Evolutionary conservation across 192 early-diverging fungal species (phyloP).

Genomic region (Podila verticillata): DNA sequence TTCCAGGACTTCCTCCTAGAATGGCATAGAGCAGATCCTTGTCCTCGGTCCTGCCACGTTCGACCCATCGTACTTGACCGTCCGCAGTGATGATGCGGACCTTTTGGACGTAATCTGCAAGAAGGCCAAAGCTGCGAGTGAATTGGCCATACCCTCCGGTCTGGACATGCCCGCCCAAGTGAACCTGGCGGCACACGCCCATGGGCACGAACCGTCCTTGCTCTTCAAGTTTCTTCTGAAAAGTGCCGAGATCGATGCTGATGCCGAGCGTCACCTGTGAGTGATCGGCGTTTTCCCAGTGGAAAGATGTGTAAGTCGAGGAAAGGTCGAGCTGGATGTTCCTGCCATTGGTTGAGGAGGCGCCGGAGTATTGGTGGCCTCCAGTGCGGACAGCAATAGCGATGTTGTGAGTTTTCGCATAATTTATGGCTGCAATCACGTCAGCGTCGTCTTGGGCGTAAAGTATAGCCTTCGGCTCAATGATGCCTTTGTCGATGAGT

Average conservation of each 20-base stretch:
- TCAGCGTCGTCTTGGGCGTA: slow-evolving; percentile 19
- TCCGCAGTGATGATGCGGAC: slow-evolving; percentile 49
- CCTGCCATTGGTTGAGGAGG: slow-evolving; percentile 21
- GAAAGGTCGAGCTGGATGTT: slow-evolving; percentile 32
- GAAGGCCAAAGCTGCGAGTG: slow-evolving; percentile 41
- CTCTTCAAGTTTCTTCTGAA: slow-evolving; percentile 25
- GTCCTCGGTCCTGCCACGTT: slow-evolving; percentile 9
- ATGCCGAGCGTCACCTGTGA: slow-evolving; percentile 32
- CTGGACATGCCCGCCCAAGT: slow-evolving; percentile 48
- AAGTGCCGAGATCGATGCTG: slow-evolving; percentile 22
- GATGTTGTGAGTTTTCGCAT: slow-evolving; percentile 6
- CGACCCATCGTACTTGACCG: slow-evolving; percentile 12
- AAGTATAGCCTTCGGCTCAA: slow-evolving; percentile 16
- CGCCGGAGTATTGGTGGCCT: slow-evolving; percentile 28
- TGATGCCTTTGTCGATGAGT: no score
- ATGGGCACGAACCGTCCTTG: slow-evolving; percentile 29
- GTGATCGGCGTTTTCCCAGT: slow-evolving; percentile 32
- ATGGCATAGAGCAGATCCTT: slow-evolving; percentile 36
- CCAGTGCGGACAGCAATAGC: slow-evolving; percentile 34
- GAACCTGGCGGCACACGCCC: slow-evolving; percentile 34
- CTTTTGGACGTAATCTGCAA: slow-evolving; percentile 46
- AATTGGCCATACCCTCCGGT: slow-evolving; percentile 46
- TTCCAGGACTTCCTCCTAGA: no score
- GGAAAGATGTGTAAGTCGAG: slow-evolving; percentile 31
- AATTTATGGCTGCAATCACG: slow-evolving; percentile 28